These are phyloP conservation scores for Diplodia intermedia DNA, from an alignment of 2,329 filamentous ascomycete species.

Conservation along the genomic window DNA sequence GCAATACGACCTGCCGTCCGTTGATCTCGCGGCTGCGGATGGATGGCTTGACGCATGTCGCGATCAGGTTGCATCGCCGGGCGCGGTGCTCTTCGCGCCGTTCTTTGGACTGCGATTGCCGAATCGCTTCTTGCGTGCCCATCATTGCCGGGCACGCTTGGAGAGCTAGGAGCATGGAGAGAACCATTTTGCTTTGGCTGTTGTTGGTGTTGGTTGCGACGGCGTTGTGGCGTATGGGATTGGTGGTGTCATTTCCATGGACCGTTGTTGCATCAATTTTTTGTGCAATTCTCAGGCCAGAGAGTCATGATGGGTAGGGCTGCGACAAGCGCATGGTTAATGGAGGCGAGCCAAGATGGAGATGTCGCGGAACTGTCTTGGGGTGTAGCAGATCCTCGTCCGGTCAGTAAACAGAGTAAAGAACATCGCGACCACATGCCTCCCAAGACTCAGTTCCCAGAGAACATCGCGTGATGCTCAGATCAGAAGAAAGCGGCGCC, in stretches of 20 bases:
- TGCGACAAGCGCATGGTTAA: not conserved
- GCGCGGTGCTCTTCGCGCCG: conserved; percentile 59
- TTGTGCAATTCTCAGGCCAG: conserved; percentile 27
- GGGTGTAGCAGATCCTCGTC: not conserved
- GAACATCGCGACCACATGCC: conserved; percentile 9
- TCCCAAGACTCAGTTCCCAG: not conserved
- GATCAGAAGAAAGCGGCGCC: conserved; percentile 16
- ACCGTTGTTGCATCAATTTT: conserved; percentile 16
- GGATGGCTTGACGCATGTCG: conserved; percentile 55
- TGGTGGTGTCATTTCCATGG: not conserved
- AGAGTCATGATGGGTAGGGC: not conserved
- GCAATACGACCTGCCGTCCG: conserved; percentile 54
- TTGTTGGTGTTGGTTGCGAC: not conserved
- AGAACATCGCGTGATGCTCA: conserved; percentile 29
- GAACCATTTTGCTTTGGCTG: conserved; percentile 45
- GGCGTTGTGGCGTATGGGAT: not conserved
- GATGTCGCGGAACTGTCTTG: conserved; percentile 3
- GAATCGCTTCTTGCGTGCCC: conserved; percentile 58
- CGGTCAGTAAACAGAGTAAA: not conserved
- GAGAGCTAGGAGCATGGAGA: conserved; percentile 53
- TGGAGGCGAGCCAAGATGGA: not conserved
- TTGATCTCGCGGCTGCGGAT: conserved; percentile 54
- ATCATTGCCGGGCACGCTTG: conserved; percentile 55
- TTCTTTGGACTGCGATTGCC: conserved; percentile 58
- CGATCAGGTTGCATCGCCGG: conserved; percentile 57